Base-by-base conservation (phyloP, 345 rosid genomes). In the Gossypium arboreum region DNA sequence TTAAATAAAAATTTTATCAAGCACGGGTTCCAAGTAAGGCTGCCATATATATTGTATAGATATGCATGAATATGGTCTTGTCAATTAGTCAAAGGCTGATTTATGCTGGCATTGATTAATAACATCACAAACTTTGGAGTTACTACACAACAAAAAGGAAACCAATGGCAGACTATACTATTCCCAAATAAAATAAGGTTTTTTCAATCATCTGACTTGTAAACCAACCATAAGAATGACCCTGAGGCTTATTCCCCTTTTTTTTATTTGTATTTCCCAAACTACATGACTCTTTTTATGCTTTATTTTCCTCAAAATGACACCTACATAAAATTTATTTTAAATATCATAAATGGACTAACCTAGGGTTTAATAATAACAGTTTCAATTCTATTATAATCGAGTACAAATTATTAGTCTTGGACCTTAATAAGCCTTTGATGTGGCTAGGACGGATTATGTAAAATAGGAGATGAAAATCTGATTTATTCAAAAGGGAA, bases 401-500 rank as follows among this genome's bases (percentile, higher is more conserved):
- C 7, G 7, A 34, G 41, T 34, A 4, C 7, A 34, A 34, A 34
- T 34, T 4, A 34, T 34, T 34, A 34, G 7, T 34, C 1, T 34
- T 34, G 41, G 41, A 5, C 7, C 41, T 1, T 34, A 5, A 5
- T 29, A 29, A 29, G 39, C 39, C 39, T 29, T 29, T 29, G 39
- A 4, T 34, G 39, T 34, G 39, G 39, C 39, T 34, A 5, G 41
- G 41, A 5, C 6, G 41, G 41, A 34, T 34, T 34, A 34, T 34
- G 41, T 34, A 34, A 34, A 34, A 34, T 5, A 34, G 41, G 5
- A 6, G 41, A 34, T 34, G 7, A 34, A 34, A 34, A 34, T 34
- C 41, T 34, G 41, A 34, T 34, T 34, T 34, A 24, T 83, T 76
- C 78, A 71, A 71, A 75, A 20, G 52, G 66, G 75, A 59, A 79